A percentile compares a stretch with the other conserved stretches of the same genome.
Conservation (phyloP, 129 eudicot genomes). For the Lonicera japonica region DNA sequence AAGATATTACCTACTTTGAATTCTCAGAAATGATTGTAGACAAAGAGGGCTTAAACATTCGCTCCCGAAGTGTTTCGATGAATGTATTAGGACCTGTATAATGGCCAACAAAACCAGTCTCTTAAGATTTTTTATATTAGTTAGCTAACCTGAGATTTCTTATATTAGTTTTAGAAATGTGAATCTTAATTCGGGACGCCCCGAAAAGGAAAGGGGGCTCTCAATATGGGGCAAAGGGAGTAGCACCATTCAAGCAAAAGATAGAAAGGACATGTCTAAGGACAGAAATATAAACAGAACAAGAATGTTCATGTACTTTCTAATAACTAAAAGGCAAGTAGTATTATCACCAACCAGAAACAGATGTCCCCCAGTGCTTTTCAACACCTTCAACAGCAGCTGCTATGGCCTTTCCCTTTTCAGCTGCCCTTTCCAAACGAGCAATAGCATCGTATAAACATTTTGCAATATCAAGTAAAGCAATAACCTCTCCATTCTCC, state of each 20-base stretch:
- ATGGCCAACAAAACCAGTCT: neutral
- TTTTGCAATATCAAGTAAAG: constrained; percentile 90
- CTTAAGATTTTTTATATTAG: too few relatives aligned
- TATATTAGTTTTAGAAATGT: too few relatives aligned
- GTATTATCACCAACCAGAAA: constrained; percentile 50
- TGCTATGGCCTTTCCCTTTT: constrained; percentile 96
- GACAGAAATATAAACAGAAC: too few relatives aligned
- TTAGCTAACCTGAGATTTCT: too few relatives aligned
- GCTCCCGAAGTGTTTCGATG: constrained; percentile 80
- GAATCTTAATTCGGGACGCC: neutral
- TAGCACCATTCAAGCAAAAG: constrained; percentile 1
- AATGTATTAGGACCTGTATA: constrained; percentile 72
- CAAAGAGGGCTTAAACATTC: constrained; percentile 84
- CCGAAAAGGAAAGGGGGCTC: too few relatives aligned
- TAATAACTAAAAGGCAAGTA: too few relatives aligned
- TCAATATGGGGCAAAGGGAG: neutral
- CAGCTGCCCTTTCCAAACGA: constrained; percentile 97
- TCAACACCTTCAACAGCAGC: constrained; percentile 99
- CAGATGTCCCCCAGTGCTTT: constrained; percentile 83
- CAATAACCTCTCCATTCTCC: constrained; percentile 90
- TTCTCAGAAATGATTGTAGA: constrained; percentile 82
- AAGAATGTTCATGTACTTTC: too few relatives aligned
- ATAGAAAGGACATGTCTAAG: neutral
- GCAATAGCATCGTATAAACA: constrained; percentile 98
- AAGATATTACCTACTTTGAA: constrained; percentile 97